Percentiles rank a stretch among this genome's conserved stretches.
Evolutionary conservation across 2,329 filamentous ascomycete species (phyloP).

Genomic region (Colletotrichum falcatum): DNA sequence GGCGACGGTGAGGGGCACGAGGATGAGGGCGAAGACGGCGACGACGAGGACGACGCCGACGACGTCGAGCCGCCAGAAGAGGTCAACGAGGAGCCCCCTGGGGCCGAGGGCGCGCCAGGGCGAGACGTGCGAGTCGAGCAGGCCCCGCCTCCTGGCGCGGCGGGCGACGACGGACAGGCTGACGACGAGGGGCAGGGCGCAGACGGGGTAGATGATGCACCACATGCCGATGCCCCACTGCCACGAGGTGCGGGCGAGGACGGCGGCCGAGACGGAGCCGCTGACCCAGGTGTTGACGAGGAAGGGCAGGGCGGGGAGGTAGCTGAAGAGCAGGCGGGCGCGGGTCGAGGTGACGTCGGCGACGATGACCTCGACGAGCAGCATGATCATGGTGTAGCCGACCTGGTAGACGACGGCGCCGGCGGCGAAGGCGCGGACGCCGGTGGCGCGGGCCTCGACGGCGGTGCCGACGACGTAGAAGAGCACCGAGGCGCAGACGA

Average conservation of each 20-base stretch:
- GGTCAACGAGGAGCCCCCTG: conserved; percentile 50
- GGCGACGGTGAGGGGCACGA: conserved; percentile 60
- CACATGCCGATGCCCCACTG: conserved; percentile 75
- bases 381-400: conserved; percentile 71
- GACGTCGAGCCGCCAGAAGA: conserved; percentile 61
- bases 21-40: conserved; percentile 59
- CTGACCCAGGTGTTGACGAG: conserved; percentile 75
- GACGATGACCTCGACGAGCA: conserved; percentile 73
- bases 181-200: conserved; percentile 65
- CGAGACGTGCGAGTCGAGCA: conserved; percentile 54
- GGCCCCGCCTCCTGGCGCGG: conserved; percentile 64
- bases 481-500: conserved; percentile 67
- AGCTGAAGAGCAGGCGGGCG: conserved; percentile 73
- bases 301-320: conserved; percentile 70
- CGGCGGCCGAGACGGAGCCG: conserved; percentile 65
- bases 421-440: conserved; percentile 64
- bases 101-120: conserved; percentile 50
- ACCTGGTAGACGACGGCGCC: conserved; percentile 72
- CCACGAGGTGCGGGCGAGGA: conserved; percentile 65
- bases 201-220: conserved; percentile 70
- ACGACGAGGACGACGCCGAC: conserved; percentile 59
- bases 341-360: conserved; percentile 73
- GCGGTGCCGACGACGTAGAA: conserved; percentile 71
- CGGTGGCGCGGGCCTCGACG: conserved; percentile 63
- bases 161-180: conserved; percentile 62